Evolutionary conservation across 208 protist species (phyloP), one percentile per base, ranked within the genome.

Genomic region (Zelonia costaricensis): DNA sequence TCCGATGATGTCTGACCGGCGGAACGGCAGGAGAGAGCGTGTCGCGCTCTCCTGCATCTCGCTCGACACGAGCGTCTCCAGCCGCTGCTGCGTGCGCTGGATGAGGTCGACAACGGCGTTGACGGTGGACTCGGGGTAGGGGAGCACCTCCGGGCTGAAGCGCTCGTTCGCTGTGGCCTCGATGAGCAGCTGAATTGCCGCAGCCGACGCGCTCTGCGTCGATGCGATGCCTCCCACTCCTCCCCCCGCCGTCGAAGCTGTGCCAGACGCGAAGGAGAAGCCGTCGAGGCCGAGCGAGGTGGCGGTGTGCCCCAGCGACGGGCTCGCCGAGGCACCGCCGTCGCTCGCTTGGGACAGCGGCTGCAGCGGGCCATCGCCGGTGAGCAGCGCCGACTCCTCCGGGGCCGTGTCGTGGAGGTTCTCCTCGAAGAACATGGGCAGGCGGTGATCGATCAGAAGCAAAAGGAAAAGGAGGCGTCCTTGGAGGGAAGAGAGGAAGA

Each of bases 141-240:
- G 90, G 8, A 95, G 54, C 44, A 95, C 79, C 35, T 91, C 83
- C 0, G 90, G 90, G 54, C 80, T 82, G 52, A 78, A 74, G 6
- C 90, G 82, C 72, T 95, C 86, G 47, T 82, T 92, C 55, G 86
- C 82, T 8, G 86, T 84, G 2, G 79, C 81, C 72, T 88, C 74
- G 15, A 90, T 87, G 12, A 95, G 53, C 18, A 72, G 61, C 58
- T 81, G 71, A 30, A 92, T 58, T 22, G 60, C 45, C 13, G 55
- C 46, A 9, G 52, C 46, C 8, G 62, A 18, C n/a, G 35, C 20
- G 23, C 25, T 67, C 31, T 27, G 33, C 3, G 16, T 31, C 39
- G 28, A 20, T 28, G 40, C 31, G 8, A 18, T 33, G 12, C 31
- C 9, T 6, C 28, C 49, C 3, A 13, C 49, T 0, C 36, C 36